Evolutionary conservation across 2,329 filamentous ascomycete genomes (phyloP), one percentile per base, ranked within the genome.

Genomic region (Knoxdaviesia proteae): DNA sequence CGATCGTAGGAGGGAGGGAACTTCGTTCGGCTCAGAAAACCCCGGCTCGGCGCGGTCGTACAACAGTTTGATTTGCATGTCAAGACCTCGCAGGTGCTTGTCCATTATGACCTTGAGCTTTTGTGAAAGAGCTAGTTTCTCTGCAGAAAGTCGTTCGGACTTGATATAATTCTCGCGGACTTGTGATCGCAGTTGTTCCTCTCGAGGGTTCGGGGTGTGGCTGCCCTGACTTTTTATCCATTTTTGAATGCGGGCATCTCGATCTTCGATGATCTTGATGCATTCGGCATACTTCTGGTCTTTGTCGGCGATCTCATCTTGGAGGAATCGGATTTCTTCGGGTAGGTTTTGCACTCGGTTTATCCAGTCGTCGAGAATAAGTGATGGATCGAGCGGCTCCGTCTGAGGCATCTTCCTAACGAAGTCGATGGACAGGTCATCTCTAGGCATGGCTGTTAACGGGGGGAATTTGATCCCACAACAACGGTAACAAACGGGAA

Each of bases 291-390:
- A 80, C 49, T 75, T 68, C 41, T 72, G 69, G 56, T 92, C 83
- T 58, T 87, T 88, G 55, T 82, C 78, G 53, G 76, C 68, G 48
- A 88, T 82, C 60, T 90, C 83, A 54, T 87, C 82, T 53, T 87
- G 79, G 47, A 88, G 69, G 61, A 87, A 86, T 20, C 78, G 77
- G 46, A 90, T 77, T 60, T 90, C 83, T 48, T 83, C 80, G 47
- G 82, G 82, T 32, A 88, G 67, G 53, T 90, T 90, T 52, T 80
- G 76, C 20, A 80, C 79, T 60, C 64, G 68, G 56, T 78, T 74
- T 55, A 79, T 74, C 67, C 80, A 87, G 57, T 86, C 80, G 57
- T 88, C 81, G 51, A 87, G 71, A 53, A 86, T 76, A 49, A 79
- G 65, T 44, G 78, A 68, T 45, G 73, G 71, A 52, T 79, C 74